Conservation (phyloP, 2,329 filamentous ascomycete genomes). For the Pseudogymnoascus sp. region DNA sequence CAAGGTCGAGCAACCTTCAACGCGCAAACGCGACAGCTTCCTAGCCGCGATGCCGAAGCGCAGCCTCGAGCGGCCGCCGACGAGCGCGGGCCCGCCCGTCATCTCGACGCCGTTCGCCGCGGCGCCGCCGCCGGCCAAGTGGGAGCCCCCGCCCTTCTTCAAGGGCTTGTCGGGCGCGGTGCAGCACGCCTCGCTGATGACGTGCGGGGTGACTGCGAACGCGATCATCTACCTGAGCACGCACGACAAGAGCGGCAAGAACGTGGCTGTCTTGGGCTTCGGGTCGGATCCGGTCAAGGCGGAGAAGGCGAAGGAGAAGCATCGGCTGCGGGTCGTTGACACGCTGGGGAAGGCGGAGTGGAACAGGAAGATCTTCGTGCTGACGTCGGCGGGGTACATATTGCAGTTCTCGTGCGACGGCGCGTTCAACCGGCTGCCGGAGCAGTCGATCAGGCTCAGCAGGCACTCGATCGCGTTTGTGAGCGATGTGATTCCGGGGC, state of each 20-base stretch:
- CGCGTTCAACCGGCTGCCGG: slow-evolving; percentile 60
- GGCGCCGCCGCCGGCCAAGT: neutral
- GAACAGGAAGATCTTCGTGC: slow-evolving; percentile 63
- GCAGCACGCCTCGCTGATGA: neutral
- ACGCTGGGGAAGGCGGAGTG: slow-evolving; percentile 44
- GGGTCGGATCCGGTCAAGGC: neutral
- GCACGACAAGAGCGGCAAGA: neutral
- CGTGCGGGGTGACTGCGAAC: neutral
- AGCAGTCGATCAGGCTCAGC: slow-evolving; percentile 64
- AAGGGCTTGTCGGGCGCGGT: neutral
- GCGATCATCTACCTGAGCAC: neutral
- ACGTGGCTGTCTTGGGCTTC: neutral
- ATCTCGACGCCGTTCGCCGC: neutral
- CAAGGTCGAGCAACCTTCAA: neutral
- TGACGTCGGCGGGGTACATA: slow-evolving; percentile 59
- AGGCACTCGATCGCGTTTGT: slow-evolving; percentile 71
- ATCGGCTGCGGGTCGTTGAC: neutral
- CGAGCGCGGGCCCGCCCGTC: neutral
- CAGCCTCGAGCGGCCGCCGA: neutral
- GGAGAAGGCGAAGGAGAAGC: neutral
- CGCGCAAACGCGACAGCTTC: neutral
- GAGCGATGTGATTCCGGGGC: slow-evolving; percentile 69
- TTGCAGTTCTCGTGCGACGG: slow-evolving; percentile 68
- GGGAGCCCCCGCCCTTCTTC: neutral
- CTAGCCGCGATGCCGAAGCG: neutral